phyloP scores from a whole-genome alignment of 805 yeast genomes.

The Zygotorulaspora florentina region DNA sequence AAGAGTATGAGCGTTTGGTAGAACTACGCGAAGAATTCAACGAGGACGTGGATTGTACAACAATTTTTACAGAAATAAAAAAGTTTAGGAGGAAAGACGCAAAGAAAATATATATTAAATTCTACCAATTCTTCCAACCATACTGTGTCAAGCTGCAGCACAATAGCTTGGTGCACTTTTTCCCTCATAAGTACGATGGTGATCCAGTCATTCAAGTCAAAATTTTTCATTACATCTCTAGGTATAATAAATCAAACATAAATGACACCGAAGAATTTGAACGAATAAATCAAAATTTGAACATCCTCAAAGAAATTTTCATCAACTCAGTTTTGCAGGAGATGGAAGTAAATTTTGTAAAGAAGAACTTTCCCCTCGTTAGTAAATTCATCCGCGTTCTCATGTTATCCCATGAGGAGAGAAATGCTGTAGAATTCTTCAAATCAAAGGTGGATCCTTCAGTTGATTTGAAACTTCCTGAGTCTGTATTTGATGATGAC shows the following conservation, averaged over 20 bases:
- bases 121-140: constrained; percentile 18
- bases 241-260: constrained; percentile 21
- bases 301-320: constrained; percentile 49
- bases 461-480: constrained; percentile 30
- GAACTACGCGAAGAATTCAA: constrained; percentile 2
- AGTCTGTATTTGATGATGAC: constrained; percentile 23
- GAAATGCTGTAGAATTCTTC: constrained; percentile 39
- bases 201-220: constrained; percentile 30
- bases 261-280: constrained; percentile 19
- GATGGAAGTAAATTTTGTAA: constrained; percentile 53
- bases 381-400: constrained; percentile 33
- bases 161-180: constrained; percentile 24
- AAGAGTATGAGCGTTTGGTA: background rate
- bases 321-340: constrained; percentile 68
- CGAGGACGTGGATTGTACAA: constrained; percentile 11
- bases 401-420: constrained; percentile 38
- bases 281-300: constrained; percentile 20
- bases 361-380: constrained; percentile 40
- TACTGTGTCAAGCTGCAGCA: constrained; percentile 24
- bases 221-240: constrained; percentile 20
- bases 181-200: constrained; percentile 21
- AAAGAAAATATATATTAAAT: constrained; percentile 14
- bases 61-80: constrained; percentile 21
- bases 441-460: constrained; percentile 37
- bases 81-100: constrained; percentile 15